phyloP scores from a whole-genome alignment of 176 grass and related monocot species.

The Eragrostis curvula region DNA sequence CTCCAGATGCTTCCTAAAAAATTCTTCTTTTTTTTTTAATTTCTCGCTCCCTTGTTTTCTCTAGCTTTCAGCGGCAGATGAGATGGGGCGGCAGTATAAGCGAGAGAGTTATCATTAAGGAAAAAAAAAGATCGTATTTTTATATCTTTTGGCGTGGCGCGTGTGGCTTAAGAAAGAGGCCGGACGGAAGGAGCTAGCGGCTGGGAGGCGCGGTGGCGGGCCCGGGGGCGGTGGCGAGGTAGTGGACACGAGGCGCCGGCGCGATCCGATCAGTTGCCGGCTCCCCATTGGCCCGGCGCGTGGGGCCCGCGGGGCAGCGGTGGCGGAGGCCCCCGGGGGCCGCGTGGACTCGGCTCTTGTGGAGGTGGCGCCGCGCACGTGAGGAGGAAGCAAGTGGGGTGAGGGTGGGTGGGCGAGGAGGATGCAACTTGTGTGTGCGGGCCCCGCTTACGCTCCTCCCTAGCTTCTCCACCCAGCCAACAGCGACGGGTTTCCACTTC shows the following conservation, averaged over 20 bases:
- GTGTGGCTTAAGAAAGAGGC: not conserved
- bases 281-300: conserved; percentile 24
- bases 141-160: not conserved
- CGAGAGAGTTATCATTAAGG: not conserved
- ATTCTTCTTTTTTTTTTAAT: not conserved
- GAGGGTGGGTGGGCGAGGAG: too few species aligned
- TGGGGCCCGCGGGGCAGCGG: not conserved
- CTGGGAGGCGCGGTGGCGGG: conserved; percentile 49
- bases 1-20: conserved; percentile 42
- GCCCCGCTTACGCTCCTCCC: too few species aligned
- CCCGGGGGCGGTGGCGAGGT: conserved; percentile 37
- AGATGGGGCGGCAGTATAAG: not conserved
- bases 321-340: not conserved
- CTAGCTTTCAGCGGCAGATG: not conserved
- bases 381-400: not conserved
- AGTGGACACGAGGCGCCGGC: conserved; percentile 53
- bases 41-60: not conserved
- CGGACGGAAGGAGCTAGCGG: conserved; percentile 37
- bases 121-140: not conserved
- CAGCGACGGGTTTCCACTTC: too few species aligned
- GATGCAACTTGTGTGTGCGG: too few species aligned
- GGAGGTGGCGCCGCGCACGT: not conserved
- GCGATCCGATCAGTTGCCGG: conserved; percentile 57
- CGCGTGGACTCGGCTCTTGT: not conserved
- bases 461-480: not conserved